A percentile compares a stretch with the other conserved stretches of the same genome.
These are phyloP conservation scores for Artemisia annua DNA, from an alignment of 129 eudicot genomes.

Conservation along the genomic window DNA sequence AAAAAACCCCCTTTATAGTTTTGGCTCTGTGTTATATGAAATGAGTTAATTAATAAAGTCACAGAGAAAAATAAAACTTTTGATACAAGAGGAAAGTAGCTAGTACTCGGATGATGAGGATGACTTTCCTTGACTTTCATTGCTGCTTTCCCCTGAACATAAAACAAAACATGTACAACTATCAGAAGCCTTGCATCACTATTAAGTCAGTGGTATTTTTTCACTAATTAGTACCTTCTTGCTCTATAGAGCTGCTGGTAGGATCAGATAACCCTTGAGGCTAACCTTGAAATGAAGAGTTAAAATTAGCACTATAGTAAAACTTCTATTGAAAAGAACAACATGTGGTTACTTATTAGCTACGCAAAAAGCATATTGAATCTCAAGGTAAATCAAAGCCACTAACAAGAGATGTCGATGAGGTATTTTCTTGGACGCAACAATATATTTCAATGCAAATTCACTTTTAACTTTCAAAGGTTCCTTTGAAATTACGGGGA, in stretches of 20 bases:
- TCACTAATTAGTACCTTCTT: slow-evolving; percentile 35
- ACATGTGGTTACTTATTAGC: not conserved
- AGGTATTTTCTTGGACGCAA: too few species aligned
- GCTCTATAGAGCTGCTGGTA: slow-evolving; percentile 34
- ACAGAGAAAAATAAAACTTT: slow-evolving; percentile 5
- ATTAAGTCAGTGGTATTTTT: not conserved
- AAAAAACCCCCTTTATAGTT: not conserved
- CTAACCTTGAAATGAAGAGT: slow-evolving; percentile 42
- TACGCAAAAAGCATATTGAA: not conserved
- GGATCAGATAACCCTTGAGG: slow-evolving; percentile 36
- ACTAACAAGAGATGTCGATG: slow-evolving; percentile 5
- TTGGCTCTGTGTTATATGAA: slow-evolving; percentile 1
- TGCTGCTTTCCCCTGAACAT: slow-evolving; percentile 45
- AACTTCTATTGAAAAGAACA: not conserved
- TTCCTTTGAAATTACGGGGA: too few species aligned
- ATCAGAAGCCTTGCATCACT: slow-evolving; percentile 24
- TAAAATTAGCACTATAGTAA: slow-evolving; percentile 23
- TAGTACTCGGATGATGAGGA: slow-evolving; percentile 52
- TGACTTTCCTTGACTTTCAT: slow-evolving; percentile 37
- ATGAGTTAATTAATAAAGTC: not conserved
- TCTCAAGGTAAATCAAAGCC: not conserved
- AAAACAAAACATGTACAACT: slow-evolving; percentile 27
- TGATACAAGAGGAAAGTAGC: slow-evolving; percentile 30
- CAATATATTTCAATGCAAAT: too few species aligned
- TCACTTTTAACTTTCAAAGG: too few species aligned